phyloP scores from a whole-genome alignment of 192 early-diverging fungal genomes.

The Entomortierella beljakovae region DNA sequence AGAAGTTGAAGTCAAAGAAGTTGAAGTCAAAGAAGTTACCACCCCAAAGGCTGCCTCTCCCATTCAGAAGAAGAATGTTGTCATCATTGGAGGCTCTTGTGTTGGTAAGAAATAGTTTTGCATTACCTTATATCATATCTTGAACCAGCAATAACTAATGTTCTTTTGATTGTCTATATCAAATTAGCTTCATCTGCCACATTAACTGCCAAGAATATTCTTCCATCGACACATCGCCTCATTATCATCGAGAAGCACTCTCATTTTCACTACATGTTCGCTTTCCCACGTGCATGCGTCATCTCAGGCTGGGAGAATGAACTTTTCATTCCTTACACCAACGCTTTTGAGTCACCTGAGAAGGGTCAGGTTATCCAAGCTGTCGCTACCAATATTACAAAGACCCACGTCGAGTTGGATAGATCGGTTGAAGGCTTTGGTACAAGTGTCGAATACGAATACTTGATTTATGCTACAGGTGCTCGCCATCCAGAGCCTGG shows the following conservation, averaged over 20 bases:
- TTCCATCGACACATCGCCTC: constrained; percentile 61
- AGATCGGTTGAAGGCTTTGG: constrained; percentile 63
- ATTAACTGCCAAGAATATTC: constrained; percentile 33
- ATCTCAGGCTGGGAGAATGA: constrained; percentile 67
- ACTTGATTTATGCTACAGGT: constrained; percentile 65
- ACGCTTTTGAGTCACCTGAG: constrained; percentile 51
- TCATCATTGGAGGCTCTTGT: constrained; percentile 65
- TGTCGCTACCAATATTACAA: constrained; percentile 56
- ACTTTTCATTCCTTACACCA: constrained; percentile 68
- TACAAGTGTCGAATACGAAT: constrained; percentile 59
- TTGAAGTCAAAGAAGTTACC: too few species aligned
- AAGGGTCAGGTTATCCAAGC: constrained; percentile 64
- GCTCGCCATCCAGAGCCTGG: constrained; percentile 65
- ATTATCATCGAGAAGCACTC: constrained; percentile 69
- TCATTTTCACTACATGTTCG: constrained; percentile 73
- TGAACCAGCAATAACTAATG: not conserved
- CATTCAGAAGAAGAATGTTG: constrained; percentile 42
- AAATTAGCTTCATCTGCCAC: constrained; percentile 41
- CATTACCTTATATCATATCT: not conserved
- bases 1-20: too few species aligned
- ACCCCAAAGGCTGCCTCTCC: too few species aligned
- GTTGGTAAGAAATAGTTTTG: constrained; percentile 40
- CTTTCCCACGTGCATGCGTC: constrained; percentile 69
- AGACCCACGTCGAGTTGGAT: constrained; percentile 63
- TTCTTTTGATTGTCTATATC: not conserved